These are phyloP conservation scores for Suillus placidus DNA, from an alignment of 768 basidiomycete species.

Conservation along the genomic window DNA sequence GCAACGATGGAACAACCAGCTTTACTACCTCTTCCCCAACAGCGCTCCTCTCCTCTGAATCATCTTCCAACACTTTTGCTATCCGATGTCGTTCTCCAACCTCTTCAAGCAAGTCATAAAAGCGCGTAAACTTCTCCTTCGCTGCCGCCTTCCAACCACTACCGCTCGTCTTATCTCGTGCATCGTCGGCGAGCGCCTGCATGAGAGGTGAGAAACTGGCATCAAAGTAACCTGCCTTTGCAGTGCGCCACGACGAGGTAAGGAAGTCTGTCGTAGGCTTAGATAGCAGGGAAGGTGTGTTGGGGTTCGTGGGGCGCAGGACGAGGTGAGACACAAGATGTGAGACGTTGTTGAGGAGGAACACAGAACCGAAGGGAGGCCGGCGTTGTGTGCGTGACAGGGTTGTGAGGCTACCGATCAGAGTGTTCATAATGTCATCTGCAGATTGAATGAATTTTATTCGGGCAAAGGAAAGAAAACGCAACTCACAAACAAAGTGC, in stretches of 20 bases:
- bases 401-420: conserved; percentile 59
- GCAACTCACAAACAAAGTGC: conserved; percentile 69
- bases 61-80: conserved; percentile 71
- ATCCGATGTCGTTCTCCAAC: conserved; percentile 74
- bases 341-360: conserved; percentile 78
- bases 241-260: conserved; percentile 72
- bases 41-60: conserved; percentile 56
- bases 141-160: conserved; percentile 54
- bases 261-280: conserved; percentile 63
- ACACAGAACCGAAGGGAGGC: conserved; percentile 71
- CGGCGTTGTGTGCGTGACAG: conserved; percentile 65
- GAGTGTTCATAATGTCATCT: conserved; percentile 79
- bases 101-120: conserved; percentile 82
- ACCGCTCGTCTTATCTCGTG: conserved; percentile 48
- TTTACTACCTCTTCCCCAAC: conserved; percentile 76
- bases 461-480: background rate
- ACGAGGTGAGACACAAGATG: conserved; percentile 67
- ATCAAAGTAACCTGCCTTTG: conserved; percentile 85
- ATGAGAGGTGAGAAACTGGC: conserved; percentile 80
- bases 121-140: conserved; percentile 83
- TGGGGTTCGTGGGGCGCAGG: conserved; percentile 48
- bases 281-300: conserved; percentile 55
- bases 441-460: background rate
- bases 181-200: conserved; percentile 57
- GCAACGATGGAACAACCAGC: conserved; percentile 73